These are phyloP conservation scores for Saccharomycopsis fibuligera DNA, from an alignment of 805 yeast species.

Conservation along the genomic window DNA sequence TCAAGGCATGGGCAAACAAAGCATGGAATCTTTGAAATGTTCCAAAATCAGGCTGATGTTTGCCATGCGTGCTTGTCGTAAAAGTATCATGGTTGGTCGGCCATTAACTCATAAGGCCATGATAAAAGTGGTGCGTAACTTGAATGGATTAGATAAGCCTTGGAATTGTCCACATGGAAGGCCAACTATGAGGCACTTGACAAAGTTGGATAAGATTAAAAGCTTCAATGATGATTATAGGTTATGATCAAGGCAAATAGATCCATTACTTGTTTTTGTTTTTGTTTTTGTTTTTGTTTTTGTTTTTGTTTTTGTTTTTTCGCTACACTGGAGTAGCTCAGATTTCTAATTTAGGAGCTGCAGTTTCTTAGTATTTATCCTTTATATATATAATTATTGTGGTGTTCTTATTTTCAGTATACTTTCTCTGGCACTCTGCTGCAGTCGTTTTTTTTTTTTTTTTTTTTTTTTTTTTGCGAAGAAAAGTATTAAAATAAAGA, in stretches of 20 bases:
- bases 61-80: constrained; percentile 94
- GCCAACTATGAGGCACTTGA: constrained; percentile 90
- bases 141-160: constrained; percentile 76
- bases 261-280: not conserved
- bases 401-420: too few species aligned
- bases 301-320: too few species aligned
- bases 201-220: constrained; percentile 47
- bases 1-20: constrained; percentile 31
- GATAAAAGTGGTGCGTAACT: constrained; percentile 59
- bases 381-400: too few species aligned
- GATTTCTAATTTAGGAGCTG: too few species aligned
- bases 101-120: constrained; percentile 53
- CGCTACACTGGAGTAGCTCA: too few species aligned
- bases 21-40: constrained; percentile 42
- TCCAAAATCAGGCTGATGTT: constrained; percentile 76
- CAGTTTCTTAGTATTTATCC: too few species aligned
- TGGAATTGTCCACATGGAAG: constrained; percentile 98
- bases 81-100: constrained; percentile 90
- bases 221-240: constrained; percentile 40
- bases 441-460: too few species aligned
- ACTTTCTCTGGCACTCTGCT: too few species aligned
- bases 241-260: not conserved
- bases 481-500: too few species aligned
- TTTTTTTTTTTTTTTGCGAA: too few species aligned
- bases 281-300: too few species aligned